phyloP scores from a whole-genome alignment of 306 rosid genomes.

The Castanospermum australe region DNA sequence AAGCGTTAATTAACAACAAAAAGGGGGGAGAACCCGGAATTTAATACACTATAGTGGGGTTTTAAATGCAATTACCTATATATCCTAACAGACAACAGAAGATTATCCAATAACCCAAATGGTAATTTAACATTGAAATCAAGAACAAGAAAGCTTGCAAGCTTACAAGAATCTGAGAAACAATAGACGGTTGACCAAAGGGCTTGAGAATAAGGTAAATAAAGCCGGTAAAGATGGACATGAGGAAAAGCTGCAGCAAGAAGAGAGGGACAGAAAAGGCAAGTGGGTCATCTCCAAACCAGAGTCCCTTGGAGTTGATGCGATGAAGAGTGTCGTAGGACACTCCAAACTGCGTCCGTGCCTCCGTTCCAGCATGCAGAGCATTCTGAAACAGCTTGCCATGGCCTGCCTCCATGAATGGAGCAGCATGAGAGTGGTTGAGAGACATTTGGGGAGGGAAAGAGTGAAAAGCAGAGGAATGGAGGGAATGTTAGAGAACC shows the following conservation, averaged over 20 bases:
- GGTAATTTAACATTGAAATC: not conserved
- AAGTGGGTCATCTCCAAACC: constrained; percentile 59
- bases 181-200: constrained; percentile 53
- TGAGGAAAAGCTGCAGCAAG: constrained; percentile 54
- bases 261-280: constrained; percentile 43
- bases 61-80: not conserved
- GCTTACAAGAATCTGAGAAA: constrained; percentile 64
- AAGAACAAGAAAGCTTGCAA: not conserved
- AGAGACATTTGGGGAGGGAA: constrained; percentile 26
- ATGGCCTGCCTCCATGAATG: constrained; percentile 17
- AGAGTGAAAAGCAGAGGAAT: constrained; percentile 20
- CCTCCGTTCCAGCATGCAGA: not conserved
- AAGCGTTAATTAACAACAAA: not conserved
- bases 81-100: not conserved
- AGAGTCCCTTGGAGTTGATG: constrained; percentile 46
- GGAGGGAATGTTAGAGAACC: constrained; percentile 16
- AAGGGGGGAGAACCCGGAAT: not conserved
- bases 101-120: not conserved
- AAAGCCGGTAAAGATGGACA: constrained; percentile 39
- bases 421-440: constrained; percentile 23
- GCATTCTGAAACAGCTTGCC: not conserved
- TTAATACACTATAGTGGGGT: not conserved
- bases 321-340: constrained; percentile 31
- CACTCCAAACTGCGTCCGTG: not conserved
- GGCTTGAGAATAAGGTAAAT: constrained; percentile 53